phyloP scores from a whole-genome alignment of 176 grass and related monocot genomes.

The Areca catechu region DNA sequence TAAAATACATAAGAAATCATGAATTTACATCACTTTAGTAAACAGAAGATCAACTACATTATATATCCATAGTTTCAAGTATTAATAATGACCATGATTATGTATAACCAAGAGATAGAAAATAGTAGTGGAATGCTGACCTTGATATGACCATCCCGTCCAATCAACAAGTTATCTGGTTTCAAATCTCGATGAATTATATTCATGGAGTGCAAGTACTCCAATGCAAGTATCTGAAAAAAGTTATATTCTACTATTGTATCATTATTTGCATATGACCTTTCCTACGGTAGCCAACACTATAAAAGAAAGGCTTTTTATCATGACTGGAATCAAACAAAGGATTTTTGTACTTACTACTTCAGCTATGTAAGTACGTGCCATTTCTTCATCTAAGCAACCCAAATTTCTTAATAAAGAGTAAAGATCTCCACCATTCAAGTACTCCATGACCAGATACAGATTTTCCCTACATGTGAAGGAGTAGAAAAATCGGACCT shows the following conservation, averaged over 20 bases:
- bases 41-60: no score
- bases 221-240: conserved; percentile 72
- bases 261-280: no score
- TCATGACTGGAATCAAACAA: no score
- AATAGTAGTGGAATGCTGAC: conserved; percentile 17
- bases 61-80: background rate
- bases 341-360: conserved; percentile 35
- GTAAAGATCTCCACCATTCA: conserved; percentile 93
- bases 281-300: no score
- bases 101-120: background rate
- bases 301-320: no score
- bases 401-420: conserved; percentile 84
- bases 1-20: no score
- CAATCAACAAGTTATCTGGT: conserved; percentile 85
- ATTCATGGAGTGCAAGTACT: conserved; percentile 90
- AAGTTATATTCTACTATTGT: background rate
- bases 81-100: background rate
- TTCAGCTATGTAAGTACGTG: conserved; percentile 81
- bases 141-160: conserved; percentile 83
- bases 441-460: conserved; percentile 98
- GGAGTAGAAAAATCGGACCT: conserved; percentile 98
- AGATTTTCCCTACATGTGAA: conserved; percentile 99
- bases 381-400: conserved; percentile 92
- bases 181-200: conserved; percentile 94
- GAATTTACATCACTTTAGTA: no score